Evolutionary conservation across 1,139 yeast genomes (phyloP).

Genomic region (Eremothecium gossypii): DNA sequence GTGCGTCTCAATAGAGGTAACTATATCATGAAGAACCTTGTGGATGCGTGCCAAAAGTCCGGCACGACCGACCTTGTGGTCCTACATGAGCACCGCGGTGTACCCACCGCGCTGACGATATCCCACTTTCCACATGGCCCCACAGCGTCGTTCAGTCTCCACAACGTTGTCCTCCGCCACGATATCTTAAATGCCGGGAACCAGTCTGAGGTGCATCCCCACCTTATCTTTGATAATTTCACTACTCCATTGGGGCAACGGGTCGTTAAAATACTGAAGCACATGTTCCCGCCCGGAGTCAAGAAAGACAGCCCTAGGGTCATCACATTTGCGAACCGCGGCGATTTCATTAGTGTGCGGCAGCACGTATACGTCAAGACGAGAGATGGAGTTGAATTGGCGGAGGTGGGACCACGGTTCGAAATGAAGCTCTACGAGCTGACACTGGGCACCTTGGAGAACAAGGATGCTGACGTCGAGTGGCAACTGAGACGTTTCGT

Average conservation of each 20-base stretch:
- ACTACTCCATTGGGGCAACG: constrained; percentile 77
- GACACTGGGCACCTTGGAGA: constrained; percentile 82
- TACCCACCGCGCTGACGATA: constrained; percentile 85
- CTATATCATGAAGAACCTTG: constrained; percentile 75
- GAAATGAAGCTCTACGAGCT: constrained; percentile 91
- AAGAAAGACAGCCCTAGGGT: constrained; percentile 83
- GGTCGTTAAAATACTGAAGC: constrained; percentile 71
- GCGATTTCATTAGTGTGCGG: constrained; percentile 86
- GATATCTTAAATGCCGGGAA: constrained; percentile 83
- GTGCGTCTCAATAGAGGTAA: constrained; percentile 89
- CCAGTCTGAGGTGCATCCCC: constrained; percentile 88
- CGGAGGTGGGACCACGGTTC: constrained; percentile 97
- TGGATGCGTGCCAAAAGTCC: constrained; percentile 69
- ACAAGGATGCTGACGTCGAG: constrained; percentile 95
- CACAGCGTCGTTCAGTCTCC: constrained; percentile 86
- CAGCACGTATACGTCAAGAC: constrained; percentile 92
- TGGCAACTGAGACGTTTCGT: constrained; percentile 92
- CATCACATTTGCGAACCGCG: constrained; percentile 80
- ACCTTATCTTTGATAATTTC: constrained; percentile 85
- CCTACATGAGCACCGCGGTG: constrained; percentile 95
- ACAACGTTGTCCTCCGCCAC: constrained; percentile 89
- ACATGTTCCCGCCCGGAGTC: constrained; percentile 94
- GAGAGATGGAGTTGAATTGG: constrained; percentile 79
- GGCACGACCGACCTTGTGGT: constrained; percentile 76
- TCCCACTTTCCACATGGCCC: constrained; percentile 99